Percentiles rank a stretch among this genome's conserved stretches.
These are phyloP conservation scores for Mortierella hygrophila DNA, from an alignment of 192 early-diverging fungal genomes.

Conservation along the genomic window DNA sequence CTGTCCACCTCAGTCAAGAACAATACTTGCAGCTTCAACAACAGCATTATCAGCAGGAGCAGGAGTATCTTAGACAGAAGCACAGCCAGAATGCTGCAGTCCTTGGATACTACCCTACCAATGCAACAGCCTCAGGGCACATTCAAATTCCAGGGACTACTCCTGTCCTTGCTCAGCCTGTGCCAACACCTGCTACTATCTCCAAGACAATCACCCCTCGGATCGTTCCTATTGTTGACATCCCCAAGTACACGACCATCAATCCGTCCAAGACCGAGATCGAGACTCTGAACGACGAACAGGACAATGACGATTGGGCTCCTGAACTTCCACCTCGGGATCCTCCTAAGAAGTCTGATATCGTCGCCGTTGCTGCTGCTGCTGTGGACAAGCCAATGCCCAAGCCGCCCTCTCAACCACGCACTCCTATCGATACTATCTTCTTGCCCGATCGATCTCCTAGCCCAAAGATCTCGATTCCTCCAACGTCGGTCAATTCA, in stretches of 20 bases:
- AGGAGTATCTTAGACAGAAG: slow-evolving; percentile 37
- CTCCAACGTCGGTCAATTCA: neutral
- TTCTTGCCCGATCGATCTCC: neutral
- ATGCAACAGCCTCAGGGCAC: neutral
- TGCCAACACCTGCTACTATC: neutral
- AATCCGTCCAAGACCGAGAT: slow-evolving; percentile 39
- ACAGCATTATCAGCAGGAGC: slow-evolving; percentile 38
- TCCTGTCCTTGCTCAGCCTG: neutral
- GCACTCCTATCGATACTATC: neutral
- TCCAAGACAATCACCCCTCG: slow-evolving; percentile 47
- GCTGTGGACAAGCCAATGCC: neutral
- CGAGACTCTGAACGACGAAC: slow-evolving; percentile 4
- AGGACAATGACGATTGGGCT: slow-evolving; percentile 28
- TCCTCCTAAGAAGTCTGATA: neutral
- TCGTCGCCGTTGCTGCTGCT: neutral
- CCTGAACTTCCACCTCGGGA: slow-evolving; percentile 47
- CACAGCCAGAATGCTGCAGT: slow-evolving; percentile 35
- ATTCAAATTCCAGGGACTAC: neutral
- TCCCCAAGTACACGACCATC: slow-evolving; percentile 39
- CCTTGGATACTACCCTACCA: slow-evolving; percentile 30
- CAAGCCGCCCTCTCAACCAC: neutral
- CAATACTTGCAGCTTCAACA: slow-evolving; percentile 42
- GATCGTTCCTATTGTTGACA: slow-evolving; percentile 41
- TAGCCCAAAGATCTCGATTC: neutral
- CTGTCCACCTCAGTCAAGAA: slow-evolving; percentile 40